phyloP scores from a whole-genome alignment of 345 rosid species.

The Kandelia obovata region DNA sequence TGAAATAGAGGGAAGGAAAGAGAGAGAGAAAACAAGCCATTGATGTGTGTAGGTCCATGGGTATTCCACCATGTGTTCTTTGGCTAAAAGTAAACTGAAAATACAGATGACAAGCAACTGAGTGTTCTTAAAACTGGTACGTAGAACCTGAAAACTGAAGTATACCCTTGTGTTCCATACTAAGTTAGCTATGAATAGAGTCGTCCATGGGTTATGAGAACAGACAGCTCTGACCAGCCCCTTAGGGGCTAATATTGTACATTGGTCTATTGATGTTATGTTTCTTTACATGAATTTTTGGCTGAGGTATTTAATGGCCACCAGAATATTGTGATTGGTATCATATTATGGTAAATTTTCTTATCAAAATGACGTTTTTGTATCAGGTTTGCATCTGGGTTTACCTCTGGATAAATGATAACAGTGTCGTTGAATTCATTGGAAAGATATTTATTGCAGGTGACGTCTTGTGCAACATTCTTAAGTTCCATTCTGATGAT shows the following conservation, averaged over 20 bases:
- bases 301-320: too few species aligned
- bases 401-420: conserved; percentile 78
- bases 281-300: too few species aligned
- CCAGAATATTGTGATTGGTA: too few species aligned
- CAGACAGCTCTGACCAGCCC: neutral
- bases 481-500: conserved; percentile 9
- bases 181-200: neutral
- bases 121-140: too few species aligned
- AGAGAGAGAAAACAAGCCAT: too few species aligned
- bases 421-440: conserved; percentile 58
- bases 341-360: conserved; percentile 1
- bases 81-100: too few species aligned
- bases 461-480: conserved; percentile 23
- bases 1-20: too few species aligned
- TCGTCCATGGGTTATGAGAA: neutral
- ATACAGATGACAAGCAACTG: too few species aligned
- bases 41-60: too few species aligned
- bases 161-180: neutral
- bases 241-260: neutral
- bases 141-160: too few species aligned
- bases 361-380: conserved; percentile 21
- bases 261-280: neutral
- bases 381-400: conserved; percentile 83
- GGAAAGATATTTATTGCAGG: conserved; percentile 93
- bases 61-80: too few species aligned